Percentiles rank a stretch among this genome's conserved stretches.
phyloP scores from a whole-genome alignment of 1,284 basidiomycete genomes.

The Ceratobasidium sp. region DNA sequence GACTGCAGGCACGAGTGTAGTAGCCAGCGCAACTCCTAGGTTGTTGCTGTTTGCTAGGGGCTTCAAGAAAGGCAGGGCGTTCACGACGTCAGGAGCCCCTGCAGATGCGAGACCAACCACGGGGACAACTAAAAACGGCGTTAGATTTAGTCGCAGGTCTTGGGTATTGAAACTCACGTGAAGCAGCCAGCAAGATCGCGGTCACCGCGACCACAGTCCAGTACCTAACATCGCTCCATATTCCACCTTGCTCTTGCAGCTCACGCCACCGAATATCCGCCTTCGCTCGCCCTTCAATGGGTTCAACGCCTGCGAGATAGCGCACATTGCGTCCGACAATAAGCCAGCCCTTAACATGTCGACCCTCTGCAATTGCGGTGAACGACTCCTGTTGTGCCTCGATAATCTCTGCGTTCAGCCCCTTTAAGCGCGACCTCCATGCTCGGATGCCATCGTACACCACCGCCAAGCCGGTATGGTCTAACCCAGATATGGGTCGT shows the following conservation, averaged over 20 bases:
- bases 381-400: constrained; percentile 72
- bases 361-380: constrained; percentile 73
- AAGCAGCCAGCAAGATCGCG: constrained; percentile 64
- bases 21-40: constrained; percentile 69
- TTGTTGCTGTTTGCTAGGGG: constrained; percentile 61
- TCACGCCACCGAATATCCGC: constrained; percentile 84
- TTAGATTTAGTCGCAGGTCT: not conserved
- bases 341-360: constrained; percentile 76
- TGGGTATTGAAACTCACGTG: constrained; percentile 62
- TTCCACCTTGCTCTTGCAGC: constrained; percentile 67
- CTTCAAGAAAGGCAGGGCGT: constrained; percentile 72
- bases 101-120: constrained; percentile 72
- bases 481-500: constrained; percentile 72
- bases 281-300: constrained; percentile 79
- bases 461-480: constrained; percentile 68
- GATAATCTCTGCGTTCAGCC: constrained; percentile 74
- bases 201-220: constrained; percentile 67
- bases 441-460: constrained; percentile 74
- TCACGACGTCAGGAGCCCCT: constrained; percentile 73
- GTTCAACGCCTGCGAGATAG: constrained; percentile 68
- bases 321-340: constrained; percentile 74
- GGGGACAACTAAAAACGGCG: constrained; percentile 66
- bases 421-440: constrained; percentile 74
- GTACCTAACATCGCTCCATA: constrained; percentile 60
- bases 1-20: constrained; percentile 72